Percentiles rank a stretch among this genome's conserved stretches.
phyloP scores from a whole-genome alignment of 768 basidiomycete species.

The Pisolithus microcarpus region DNA sequence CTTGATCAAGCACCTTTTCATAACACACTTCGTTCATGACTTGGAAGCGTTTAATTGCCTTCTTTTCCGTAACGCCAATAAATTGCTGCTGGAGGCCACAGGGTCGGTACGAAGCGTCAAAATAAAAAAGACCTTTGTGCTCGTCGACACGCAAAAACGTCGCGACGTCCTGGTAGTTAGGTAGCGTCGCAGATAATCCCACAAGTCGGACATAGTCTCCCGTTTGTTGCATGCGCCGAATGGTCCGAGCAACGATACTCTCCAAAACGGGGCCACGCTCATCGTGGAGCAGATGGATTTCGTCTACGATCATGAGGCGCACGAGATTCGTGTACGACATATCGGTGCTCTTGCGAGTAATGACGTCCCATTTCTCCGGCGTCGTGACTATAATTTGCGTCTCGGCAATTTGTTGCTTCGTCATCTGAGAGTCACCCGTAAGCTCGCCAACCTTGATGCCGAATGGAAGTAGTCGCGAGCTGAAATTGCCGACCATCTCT shows the following conservation, averaged over 20 bases:
- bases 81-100: slow-evolving; percentile 96
- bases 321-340: slow-evolving; percentile 96
- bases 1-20: slow-evolving; percentile 94
- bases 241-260: slow-evolving; percentile 81
- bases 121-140: slow-evolving; percentile 91
- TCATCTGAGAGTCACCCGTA: slow-evolving; percentile 97
- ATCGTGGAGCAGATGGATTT: slow-evolving; percentile 95
- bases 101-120: slow-evolving; percentile 89
- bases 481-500: slow-evolving; percentile 97
- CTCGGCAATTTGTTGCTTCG: slow-evolving; percentile 92
- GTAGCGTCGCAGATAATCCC: slow-evolving; percentile 94
- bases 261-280: slow-evolving; percentile 97
- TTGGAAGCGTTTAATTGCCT: slow-evolving; percentile 97
- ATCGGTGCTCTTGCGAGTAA: slow-evolving; percentile 96
- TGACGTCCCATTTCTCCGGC: slow-evolving; percentile 99
- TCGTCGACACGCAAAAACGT: slow-evolving; percentile 94
- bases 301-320: slow-evolving; percentile 93
- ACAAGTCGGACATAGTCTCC: slow-evolving; percentile 89
- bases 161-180: slow-evolving; percentile 97
- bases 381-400: slow-evolving; percentile 99
- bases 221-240: slow-evolving; percentile 92
- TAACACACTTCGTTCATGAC: slow-evolving; percentile 99
- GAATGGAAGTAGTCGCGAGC: slow-evolving; percentile 57
- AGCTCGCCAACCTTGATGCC: slow-evolving; percentile 90
- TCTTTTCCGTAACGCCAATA: slow-evolving; percentile 97